phyloP scores from a whole-genome alignment of 305 asterid genomes.

The Solanum hybrid region DNA sequence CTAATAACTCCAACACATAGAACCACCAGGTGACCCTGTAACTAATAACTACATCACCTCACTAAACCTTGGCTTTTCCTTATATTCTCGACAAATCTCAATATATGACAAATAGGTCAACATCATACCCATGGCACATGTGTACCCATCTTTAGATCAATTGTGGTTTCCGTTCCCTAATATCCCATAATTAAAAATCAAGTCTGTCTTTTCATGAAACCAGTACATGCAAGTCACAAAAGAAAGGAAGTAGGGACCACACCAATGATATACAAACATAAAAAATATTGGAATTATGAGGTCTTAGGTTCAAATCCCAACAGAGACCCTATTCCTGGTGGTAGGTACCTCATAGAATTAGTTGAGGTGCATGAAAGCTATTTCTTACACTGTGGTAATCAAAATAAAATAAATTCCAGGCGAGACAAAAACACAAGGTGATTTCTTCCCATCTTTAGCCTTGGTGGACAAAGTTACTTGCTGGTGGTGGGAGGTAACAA shows the following conservation, averaged over 20 bases:
- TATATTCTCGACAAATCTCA: not conserved
- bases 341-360: not conserved
- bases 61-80: not conserved
- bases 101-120: not conserved
- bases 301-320: not conserved
- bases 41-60: not conserved
- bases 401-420: too few relatives aligned
- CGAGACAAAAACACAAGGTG: not conserved
- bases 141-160: not conserved
- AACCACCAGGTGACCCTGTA: not conserved
- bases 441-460: not conserved
- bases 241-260: not conserved
- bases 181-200: not conserved
- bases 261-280: not conserved
- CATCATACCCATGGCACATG: not conserved
- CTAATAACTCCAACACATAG: not conserved
- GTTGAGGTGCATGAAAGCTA: not conserved
- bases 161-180: not conserved
- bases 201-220: not conserved
- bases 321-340: not conserved
- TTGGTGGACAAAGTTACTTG: not conserved
- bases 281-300: not conserved
- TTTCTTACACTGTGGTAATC: not conserved
- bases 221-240: not conserved
- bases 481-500: not conserved